Base-by-base conservation (phyloP, 129 eudicot genomes). In the Deinandra increscens region DNA sequence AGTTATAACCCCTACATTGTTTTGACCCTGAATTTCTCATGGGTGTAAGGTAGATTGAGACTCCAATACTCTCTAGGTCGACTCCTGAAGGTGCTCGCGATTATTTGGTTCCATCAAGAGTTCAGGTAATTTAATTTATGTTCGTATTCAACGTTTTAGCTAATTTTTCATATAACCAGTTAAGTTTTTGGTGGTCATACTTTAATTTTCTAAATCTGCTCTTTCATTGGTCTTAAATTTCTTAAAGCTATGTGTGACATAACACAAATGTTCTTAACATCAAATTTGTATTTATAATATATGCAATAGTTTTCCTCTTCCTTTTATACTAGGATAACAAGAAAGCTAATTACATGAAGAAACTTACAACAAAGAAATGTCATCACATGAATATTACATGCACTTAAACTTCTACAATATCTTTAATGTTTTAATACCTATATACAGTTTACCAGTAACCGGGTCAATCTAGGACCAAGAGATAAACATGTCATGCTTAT, bases 1-100 rank as follows among this genome's bases (percentile, higher is more conserved):
- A 31, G 19, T 39, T 15, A 64, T 34, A 38, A 11, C 79, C 10
- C 22, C 31, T 64, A 39, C 79, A 76, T 64, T 50, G n/a, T 84
- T 84, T 82, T 90, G 80, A 84, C 79, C 79, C 83, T 82, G 82
- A 79, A 69, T 17, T 80, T 76, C 73, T 81, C 66, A 70, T 85
- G 88, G 85, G 85, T 89, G 83, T 84, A 93, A 90, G 97, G 99
- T 85, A 93, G 99, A 93, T 93, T 74, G 99, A 93, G 95, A 93
- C 99, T 56, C 99, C 99, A 84, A 85, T 93, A 76, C 97, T 93
- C 55, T 89, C 94, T 80, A 87, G 90, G 80, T 93, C 99, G 17
- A 93, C 99, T 78, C 99, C 99, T 20, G 99, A 93, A 81, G 99
- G 99, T 74, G 99, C 99, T 66, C 87, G 99, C 22, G 99, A 93